Evolutionary conservation across 345 rosid genomes (phyloP), one percentile per base, ranked within the genome.

Genomic region (Turnera subulata): DNA sequence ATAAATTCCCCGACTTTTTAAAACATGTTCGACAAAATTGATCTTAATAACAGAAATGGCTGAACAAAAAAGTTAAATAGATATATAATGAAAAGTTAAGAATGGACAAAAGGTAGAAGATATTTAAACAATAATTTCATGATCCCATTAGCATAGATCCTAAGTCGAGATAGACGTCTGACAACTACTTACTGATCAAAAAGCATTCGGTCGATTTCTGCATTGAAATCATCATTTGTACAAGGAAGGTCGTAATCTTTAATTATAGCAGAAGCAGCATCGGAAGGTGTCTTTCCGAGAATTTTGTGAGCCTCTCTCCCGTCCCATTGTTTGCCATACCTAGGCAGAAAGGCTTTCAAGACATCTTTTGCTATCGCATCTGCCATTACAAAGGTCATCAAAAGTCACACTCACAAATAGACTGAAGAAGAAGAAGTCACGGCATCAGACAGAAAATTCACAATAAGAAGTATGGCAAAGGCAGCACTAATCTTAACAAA

Each of bases 241-340:
- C 96, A 92, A 65, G 91, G 84, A 70, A 89, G 94, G 53, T 65
- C 85, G 65, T 89, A 92, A 56, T 82, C 99, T 64, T 86, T 80
- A 58, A 92, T 94, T 57, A 89, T 63, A 29, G 79, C 82, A 54
- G 79, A 77, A 33, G 99, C 89, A 63, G 90, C 91, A 66, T 89
- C 99, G 37, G 68, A 46, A 17, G 91, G 91, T 37, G 94, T 86
- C 62, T 76, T 80, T 15, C 98, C 97, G 26, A 78, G 76, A 33
- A 80, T 69, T 47, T 70, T 79, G 32, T 48, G 75, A 20, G 71
- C 70, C 76, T 92, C 95, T 75, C 96, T 89, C 32, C 95, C 96
- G 66, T 92, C 98, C 98, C 98, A 92, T 46, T 84, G 72, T 46
- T 89, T 92, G 53, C 96, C 96, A 69, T 81, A 86, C 69, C 79